Base-by-base conservation (phyloP, 2,329 filamentous ascomycete genomes). In the Aspergillus calidoustus region DNA sequence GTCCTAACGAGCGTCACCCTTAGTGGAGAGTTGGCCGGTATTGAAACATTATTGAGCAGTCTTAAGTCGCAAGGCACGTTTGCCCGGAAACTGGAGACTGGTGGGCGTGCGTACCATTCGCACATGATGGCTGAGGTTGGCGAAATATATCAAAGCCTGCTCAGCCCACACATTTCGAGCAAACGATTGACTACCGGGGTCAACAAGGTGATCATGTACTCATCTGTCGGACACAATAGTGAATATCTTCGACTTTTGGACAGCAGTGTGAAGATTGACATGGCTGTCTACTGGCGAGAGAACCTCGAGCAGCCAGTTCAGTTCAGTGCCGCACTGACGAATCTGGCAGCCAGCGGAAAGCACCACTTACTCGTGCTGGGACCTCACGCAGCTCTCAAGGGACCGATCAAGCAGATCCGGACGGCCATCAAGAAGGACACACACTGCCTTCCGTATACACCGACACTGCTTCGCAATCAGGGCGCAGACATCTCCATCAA, bases 381-480 rank as follows among this genome's bases (percentile, higher is more conserved):
- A 7, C 64, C 64, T 11, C 64, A 66, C 41, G 58, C 59, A 0
- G 64, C 61, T 6, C 46, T 66, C 3, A 13, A 52, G n/a, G 59
- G 61, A 3, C 59, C 64, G 0, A 8, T 66, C 7, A 50, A 48
- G 4, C 54, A 65, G 23, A 63, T 54, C 13, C 31, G 31, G 8
- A 13, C 31, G 8, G 31, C 31, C 0, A 34, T 34, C 43, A 56
- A 28, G 41, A 8, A 23, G 7, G 47, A 48, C 25, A 13, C 17
- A 23, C 11, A 41, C n/a, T 11, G 3, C 19, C 25, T 28, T 28
- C 6, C 34, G 11, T 47, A 51, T 17, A 13, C 19, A 3, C 30
- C 49, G 15, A 52, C n/a, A 4, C 23, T 46, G n/a, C 17, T 47
- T 15, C 48, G 55, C 6, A 31, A 31, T 31, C 11, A 51, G 8